Base-by-base conservation (phyloP, 495 filamentous ascomycete genomes). In the Trichocladium antarcticum region DNA sequence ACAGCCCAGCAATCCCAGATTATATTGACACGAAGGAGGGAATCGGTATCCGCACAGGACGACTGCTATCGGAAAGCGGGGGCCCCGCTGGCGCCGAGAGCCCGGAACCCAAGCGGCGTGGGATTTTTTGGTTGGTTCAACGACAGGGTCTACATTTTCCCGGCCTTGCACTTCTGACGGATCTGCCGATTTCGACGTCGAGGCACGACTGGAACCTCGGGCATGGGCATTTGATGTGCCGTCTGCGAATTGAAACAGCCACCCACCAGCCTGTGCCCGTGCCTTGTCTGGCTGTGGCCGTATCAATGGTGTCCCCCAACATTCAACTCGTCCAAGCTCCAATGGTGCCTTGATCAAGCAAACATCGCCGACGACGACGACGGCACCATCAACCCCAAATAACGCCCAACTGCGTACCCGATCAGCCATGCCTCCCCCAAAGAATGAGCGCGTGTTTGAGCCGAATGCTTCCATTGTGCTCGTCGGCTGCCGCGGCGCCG, bases 401-500 rank as follows among this genome's bases (percentile, higher is more conserved):
- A n/a, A 27, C 24, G 8, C 4, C 4, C 24, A 4, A 8, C 8
- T 1, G 12, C 14, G 37, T 42, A 49, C 38, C 29, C 40, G 20
- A 16, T 10, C 11, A 42, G 28, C 52, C 22, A 60, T 70, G 48
- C 45, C 57, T 12, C 47, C 60, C 11, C 54, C 61, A 21, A 61
- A 57, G 28, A 73, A 70, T 43, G 56, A 65, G 21, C 66, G 70
- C 46, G 47, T 64, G 16, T 87, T 87, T 57, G 67, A 74, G 24
- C 61, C 70, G 0, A 72, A 81, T 53, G 79, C 82, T 2, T 86
- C 84, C 1, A 77, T 90, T 43, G 82, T 87, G 1, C 70, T 90
- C 16, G 75, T 88, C 20, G 85, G 85, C 17, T 78, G 83, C 45
- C 80, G 82, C 15, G 84, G 85, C 3, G 81, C 82, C 5, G 84